Evolutionary conservation across 2,329 filamentous ascomycete species (phyloP).

Genomic region (Nemania sp.): DNA sequence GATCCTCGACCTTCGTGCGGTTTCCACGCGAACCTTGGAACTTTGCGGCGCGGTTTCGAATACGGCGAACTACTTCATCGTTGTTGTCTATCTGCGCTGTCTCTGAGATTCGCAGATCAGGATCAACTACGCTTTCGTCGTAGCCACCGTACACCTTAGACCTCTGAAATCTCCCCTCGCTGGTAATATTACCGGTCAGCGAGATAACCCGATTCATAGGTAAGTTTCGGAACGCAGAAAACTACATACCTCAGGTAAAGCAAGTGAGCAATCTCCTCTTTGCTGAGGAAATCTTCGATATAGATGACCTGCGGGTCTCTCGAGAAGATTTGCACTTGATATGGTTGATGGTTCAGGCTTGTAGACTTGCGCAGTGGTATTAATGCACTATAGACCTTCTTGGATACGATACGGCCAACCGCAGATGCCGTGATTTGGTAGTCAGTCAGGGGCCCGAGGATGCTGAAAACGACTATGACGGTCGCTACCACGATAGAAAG

Average conservation of each 20-base stretch:
- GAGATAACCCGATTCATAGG: too few species aligned
- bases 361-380: too few species aligned
- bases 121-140: constrained; percentile 4
- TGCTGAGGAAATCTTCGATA: constrained; percentile 13
- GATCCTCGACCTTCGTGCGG: background rate
- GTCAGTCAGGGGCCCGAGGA: too few species aligned
- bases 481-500: too few species aligned
- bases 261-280: constrained; percentile 11
- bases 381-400: too few species aligned
- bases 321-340: constrained; percentile 15
- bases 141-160: constrained; percentile 15
- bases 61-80: constrained; percentile 8
- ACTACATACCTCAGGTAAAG: constrained; percentile 16
- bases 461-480: too few species aligned
- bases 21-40: constrained; percentile 15
- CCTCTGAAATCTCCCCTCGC: constrained; percentile 10
- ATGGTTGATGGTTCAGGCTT: too few species aligned
- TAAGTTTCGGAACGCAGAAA: too few species aligned
- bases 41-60: constrained; percentile 4
- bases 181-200: too few species aligned
- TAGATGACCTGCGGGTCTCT: constrained; percentile 17
- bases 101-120: constrained; percentile 11
- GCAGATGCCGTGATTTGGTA: too few species aligned
- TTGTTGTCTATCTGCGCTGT: constrained; percentile 1
- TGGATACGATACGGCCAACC: too few species aligned